Evolutionary conservation across 129 eudicot species (phyloP).

Genomic region (Escallonia rubra): DNA sequence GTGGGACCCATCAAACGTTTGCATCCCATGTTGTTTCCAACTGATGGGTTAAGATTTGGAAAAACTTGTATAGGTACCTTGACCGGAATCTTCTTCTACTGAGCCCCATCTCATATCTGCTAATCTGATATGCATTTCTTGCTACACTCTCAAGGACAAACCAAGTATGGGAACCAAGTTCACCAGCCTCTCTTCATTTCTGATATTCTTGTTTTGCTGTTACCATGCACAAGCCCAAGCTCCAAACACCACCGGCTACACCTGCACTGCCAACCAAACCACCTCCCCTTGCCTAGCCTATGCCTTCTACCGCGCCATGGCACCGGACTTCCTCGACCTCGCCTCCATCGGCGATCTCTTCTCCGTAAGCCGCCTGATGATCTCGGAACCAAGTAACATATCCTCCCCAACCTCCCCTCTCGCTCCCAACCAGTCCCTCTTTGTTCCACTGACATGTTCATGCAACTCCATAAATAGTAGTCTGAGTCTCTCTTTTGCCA

Average conservation of each 20-base stretch:
- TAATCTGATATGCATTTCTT: neutral
- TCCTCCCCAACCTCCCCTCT: conserved; percentile 50
- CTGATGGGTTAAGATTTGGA: neutral
- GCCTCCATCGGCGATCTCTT: conserved; percentile 75
- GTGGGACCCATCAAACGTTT: neutral
- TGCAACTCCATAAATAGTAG: conserved; percentile 50
- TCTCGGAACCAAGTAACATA: conserved; percentile 72
- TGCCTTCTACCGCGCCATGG: conserved; percentile 52
- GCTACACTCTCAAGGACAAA: conserved; percentile 15
- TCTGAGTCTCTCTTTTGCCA: conserved; percentile 55
- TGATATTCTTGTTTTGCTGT: conserved; percentile 23
- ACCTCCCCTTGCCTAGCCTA: conserved; percentile 59
- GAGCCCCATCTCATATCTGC: neutral
- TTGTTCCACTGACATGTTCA: conserved; percentile 70
- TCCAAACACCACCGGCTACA: conserved; percentile 54
- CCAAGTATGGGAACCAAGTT: conserved; percentile 27
- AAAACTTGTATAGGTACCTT: neutral
- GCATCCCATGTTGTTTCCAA: neutral
- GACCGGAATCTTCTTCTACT: neutral
- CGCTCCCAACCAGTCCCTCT: conserved; percentile 54
- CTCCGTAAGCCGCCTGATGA: conserved; percentile 62
- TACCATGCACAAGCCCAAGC: conserved; percentile 34
- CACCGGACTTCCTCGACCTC: conserved; percentile 55
- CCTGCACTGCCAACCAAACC: conserved; percentile 50
- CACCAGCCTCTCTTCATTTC: neutral